These are phyloP conservation scores for Arachis monticola DNA, from an alignment of 331 rosid genomes.

Conservation along the genomic window DNA sequence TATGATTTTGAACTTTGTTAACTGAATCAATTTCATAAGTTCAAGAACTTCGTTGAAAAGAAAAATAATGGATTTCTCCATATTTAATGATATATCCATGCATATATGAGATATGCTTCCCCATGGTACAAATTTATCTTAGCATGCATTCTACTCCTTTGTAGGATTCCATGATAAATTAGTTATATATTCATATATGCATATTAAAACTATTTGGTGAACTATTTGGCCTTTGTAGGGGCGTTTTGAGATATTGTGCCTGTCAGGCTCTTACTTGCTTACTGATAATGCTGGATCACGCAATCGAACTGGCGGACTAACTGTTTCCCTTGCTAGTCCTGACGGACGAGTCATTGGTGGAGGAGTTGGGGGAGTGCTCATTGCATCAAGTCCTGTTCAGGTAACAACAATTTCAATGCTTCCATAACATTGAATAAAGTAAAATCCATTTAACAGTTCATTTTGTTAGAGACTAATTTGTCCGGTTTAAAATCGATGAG, in stretches of 20 bases:
- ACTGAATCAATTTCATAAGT: too few species aligned
- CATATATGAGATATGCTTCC: background rate
- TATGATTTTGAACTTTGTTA: background rate
- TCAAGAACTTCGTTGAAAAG: background rate
- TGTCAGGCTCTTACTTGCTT: constrained; percentile 73
- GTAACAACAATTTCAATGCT: constrained; percentile 43
- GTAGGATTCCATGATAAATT: background rate
- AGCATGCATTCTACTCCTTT: background rate
- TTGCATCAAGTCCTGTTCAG: constrained; percentile 92
- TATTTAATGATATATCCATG: too few species aligned
- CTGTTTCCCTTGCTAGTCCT: constrained; percentile 84
- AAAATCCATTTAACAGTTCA: too few species aligned
- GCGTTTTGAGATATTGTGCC: constrained; percentile 82
- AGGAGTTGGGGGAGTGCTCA: constrained; percentile 75
- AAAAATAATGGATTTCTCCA: background rate
- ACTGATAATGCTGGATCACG: constrained; percentile 58
- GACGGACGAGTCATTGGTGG: constrained; percentile 89
- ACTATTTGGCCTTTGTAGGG: constrained; percentile 56
- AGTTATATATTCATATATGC: background rate
- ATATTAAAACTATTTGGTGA: constrained; percentile 6
- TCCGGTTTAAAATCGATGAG: too few species aligned
- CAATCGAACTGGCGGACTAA: constrained; percentile 69
- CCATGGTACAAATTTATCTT: background rate
- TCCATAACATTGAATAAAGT: constrained; percentile 9
- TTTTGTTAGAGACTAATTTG: too few species aligned